These are phyloP conservation scores for Nadsonia commutata DNA, from an alignment of 1,139 yeast species.

Conservation along the genomic window DNA sequence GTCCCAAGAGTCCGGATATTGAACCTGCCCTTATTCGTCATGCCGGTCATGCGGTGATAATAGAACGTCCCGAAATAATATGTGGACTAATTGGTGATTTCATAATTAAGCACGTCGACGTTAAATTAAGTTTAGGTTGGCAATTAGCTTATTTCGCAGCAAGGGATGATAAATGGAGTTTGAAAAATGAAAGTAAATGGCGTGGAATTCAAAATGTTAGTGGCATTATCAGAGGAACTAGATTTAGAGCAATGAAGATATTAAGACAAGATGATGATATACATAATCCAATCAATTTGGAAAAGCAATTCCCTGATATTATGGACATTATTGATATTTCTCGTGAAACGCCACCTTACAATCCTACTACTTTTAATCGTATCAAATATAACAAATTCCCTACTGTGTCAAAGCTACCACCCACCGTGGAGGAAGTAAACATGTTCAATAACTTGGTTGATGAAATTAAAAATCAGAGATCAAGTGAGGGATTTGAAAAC, in stretches of 20 bases:
- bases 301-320: constrained; percentile 33
- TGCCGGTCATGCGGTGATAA: constrained; percentile 54
- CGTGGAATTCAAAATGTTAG: constrained; percentile 37
- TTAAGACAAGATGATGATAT: constrained; percentile 45
- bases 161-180: constrained; percentile 63
- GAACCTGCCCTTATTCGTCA: constrained; percentile 27
- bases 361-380: constrained; percentile 39
- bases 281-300: constrained; percentile 48
- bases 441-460: constrained; percentile 43
- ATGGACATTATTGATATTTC: constrained; percentile 58
- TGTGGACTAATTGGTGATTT: constrained; percentile 52
- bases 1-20: constrained; percentile 12
- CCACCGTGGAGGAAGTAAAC: constrained; percentile 45
- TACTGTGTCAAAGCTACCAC: constrained; percentile 67
- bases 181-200: constrained; percentile 68
- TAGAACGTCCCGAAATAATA: constrained; percentile 49
- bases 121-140: constrained; percentile 45
- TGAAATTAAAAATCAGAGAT: constrained; percentile 26
- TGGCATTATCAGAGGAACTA: constrained; percentile 30
- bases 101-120: constrained; percentile 30
- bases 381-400: constrained; percentile 56
- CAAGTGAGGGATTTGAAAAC: constrained; percentile 8
- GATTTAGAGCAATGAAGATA: constrained; percentile 61
- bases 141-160: constrained; percentile 34
- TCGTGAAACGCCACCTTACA: constrained; percentile 63